phyloP scores from a whole-genome alignment of 2,329 filamentous ascomycete genomes.

The Pestalotiopsis sp. region DNA sequence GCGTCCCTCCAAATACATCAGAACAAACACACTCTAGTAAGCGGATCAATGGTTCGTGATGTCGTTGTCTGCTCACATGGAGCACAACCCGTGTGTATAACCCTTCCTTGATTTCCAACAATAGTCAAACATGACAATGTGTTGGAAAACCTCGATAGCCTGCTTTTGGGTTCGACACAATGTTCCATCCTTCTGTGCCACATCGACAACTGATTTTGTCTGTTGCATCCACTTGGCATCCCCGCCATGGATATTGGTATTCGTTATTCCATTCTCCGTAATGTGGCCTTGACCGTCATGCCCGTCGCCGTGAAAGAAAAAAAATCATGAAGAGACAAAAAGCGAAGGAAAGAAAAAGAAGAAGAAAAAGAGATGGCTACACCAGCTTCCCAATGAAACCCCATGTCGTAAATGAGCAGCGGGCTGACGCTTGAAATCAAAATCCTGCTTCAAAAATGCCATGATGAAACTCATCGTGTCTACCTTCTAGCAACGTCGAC shows the following conservation, averaged over 20 bases:
- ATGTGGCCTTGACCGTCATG: neutral
- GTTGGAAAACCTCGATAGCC: neutral
- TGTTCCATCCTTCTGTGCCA: neutral
- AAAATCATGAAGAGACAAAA: neutral
- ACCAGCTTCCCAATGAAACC: neutral
- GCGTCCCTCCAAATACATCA: constrained; percentile 5
- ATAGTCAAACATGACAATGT: neutral
- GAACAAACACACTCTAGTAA: constrained; percentile 14
- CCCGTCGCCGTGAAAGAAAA: neutral
- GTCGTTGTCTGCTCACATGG: neutral
- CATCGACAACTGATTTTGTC: neutral
- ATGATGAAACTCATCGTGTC: neutral
- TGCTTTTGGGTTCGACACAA: neutral
- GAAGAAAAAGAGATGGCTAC: neutral
- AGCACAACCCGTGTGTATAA: neutral
- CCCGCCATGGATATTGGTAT: neutral
- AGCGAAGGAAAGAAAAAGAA: neutral
- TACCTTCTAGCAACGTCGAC: neutral
- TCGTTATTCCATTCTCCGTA: neutral
- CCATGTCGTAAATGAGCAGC: neutral
- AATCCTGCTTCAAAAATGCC: neutral
- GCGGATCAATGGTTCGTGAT: constrained; percentile 5
- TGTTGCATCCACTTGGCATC: neutral
- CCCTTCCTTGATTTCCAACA: neutral
- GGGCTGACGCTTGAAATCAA: neutral